Conservation (phyloP, 2,329 filamentous ascomycete species). For the Colletotrichum sansevieriae region DNA sequence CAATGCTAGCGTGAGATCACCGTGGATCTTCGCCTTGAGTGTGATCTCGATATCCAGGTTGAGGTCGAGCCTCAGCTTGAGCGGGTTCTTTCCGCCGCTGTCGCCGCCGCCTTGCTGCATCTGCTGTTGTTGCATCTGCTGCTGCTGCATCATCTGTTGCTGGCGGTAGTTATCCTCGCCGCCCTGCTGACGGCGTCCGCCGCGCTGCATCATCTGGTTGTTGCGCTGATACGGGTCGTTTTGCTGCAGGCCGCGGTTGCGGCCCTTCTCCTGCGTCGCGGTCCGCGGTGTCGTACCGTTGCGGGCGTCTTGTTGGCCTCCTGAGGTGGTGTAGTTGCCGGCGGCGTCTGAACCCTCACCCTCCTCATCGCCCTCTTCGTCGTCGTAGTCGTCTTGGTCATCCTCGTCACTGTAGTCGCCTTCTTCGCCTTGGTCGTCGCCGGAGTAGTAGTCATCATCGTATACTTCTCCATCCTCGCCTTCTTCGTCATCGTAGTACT, state of each 20-base stretch:
- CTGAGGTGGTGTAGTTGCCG: slow-evolving; percentile 33
- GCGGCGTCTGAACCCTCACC: slow-evolving; percentile 26
- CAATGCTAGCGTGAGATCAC: slow-evolving; percentile 79
- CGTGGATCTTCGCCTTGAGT: slow-evolving; percentile 83
- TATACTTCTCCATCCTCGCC: slow-evolving; percentile 29
- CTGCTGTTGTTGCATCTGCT: slow-evolving; percentile 45
- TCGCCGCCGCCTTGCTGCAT: slow-evolving; percentile 46
- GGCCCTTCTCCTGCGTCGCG: slow-evolving; percentile 2
- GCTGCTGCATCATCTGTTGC: slow-evolving; percentile 43
- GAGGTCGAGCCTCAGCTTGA: slow-evolving; percentile 59
- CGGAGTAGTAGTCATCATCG: slow-evolving; percentile 41
- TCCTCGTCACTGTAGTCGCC: slow-evolving; percentile 41
- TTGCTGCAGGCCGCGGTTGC: slow-evolving; percentile 15
- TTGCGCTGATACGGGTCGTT: slow-evolving; percentile 21
- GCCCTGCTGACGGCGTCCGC: slow-evolving; percentile 33
- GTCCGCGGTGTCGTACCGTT: no score
- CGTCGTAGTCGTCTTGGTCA: slow-evolving; percentile 44
- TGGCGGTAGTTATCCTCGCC: slow-evolving; percentile 33
- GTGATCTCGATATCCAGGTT: slow-evolving; percentile 86
- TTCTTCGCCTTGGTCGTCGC: slow-evolving; percentile 39
- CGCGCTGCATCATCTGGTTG: slow-evolving; percentile 29
- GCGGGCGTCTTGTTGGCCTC: no score
- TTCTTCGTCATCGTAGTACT: slow-evolving; percentile 33
- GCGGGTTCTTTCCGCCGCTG: slow-evolving; percentile 43
- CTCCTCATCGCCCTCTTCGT: slow-evolving; percentile 35